Evolutionary conservation across 768 basidiomycete species (phyloP), one percentile per base, ranked within the genome.

Genomic region (Rossbeevera mucosa): DNA sequence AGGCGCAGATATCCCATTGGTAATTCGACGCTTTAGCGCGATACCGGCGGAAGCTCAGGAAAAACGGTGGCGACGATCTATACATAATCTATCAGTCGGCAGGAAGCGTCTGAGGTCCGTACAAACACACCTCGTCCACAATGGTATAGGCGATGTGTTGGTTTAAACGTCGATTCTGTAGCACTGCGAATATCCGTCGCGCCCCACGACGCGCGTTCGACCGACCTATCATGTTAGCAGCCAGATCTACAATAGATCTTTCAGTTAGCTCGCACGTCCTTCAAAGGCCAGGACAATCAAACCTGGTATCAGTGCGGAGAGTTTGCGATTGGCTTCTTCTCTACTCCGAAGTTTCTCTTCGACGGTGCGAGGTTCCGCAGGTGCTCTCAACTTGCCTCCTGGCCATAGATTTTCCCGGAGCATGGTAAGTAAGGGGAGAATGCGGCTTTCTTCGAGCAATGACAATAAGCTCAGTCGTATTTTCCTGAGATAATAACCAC

Each of bases 201-300:
- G 95, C 94, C 14, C 94, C 96, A 40, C 94, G 80, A 12, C 94
- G 82, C 16, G 95, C 94, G 64, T 99, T 98, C 3, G 90, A 86
- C 26, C 94, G 80, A n/a, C 96, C 96, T 59, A 97, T 97, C 88
- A 97, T 93, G 61, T 96, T 97, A 7, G 95, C 92, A 28, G 91
- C 94, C 48, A 97, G 71, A 64, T 98, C 95, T 96, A 59, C 8
- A 44, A 30, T 14, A 21, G 30, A 49, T 21, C 46, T 41, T 46
- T 55, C 21, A 20, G 36, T 33, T 12, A 53, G 46, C 49, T 16
- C 33, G 9, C 8, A 33, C 12, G 12, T 30, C 16, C 24, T 55
- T 12, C 36, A 38, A n/a, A 50, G 14, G 24, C 33, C 24, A 44
- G 36, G 14, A 1, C 40, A 25, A 26, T 47, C 65, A 47, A 51